phyloP scores from a whole-genome alignment of 2,329 filamentous ascomycete genomes.

The Amauroascus niger region DNA sequence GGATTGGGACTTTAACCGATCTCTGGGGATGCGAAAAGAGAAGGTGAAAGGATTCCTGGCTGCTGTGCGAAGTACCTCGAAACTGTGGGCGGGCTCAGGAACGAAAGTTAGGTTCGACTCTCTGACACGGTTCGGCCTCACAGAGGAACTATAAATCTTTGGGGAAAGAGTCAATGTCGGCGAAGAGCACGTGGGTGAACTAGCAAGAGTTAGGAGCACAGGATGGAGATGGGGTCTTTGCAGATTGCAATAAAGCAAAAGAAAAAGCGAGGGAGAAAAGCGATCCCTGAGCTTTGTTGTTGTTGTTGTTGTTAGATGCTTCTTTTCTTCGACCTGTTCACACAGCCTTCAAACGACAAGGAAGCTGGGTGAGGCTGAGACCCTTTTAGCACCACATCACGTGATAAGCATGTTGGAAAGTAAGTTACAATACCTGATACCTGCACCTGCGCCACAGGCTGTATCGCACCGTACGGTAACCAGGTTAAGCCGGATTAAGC shows the following conservation, averaged over 20 bases:
- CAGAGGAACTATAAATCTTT: background rate
- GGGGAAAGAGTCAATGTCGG: background rate
- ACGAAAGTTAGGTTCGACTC: conserved; percentile 8
- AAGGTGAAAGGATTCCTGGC: background rate
- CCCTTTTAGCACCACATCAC: background rate
- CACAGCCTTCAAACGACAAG: too few relatives aligned
- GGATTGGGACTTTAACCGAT: background rate
- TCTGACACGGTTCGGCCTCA: conserved; percentile 1
- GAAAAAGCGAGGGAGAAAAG: too few relatives aligned
- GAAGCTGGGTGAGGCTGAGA: background rate
- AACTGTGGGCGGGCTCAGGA: conserved; percentile 10
- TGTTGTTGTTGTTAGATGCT: too few relatives aligned
- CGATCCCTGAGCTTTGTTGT: background rate
- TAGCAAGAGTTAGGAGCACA: too few relatives aligned
- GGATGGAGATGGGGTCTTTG: too few relatives aligned
- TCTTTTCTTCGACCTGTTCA: too few relatives aligned
- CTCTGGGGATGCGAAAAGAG: background rate
- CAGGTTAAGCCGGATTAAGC: too few relatives aligned
- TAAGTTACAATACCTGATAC: too few relatives aligned
- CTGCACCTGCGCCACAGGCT: too few relatives aligned
- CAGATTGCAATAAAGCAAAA: too few relatives aligned
- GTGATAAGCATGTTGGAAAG: background rate
- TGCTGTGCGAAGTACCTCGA: background rate
- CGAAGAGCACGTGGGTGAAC: background rate
- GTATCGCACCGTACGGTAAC: too few relatives aligned